phyloP scores from a whole-genome alignment of 345 rosid genomes.

The Chamaenerion angustifolium region DNA sequence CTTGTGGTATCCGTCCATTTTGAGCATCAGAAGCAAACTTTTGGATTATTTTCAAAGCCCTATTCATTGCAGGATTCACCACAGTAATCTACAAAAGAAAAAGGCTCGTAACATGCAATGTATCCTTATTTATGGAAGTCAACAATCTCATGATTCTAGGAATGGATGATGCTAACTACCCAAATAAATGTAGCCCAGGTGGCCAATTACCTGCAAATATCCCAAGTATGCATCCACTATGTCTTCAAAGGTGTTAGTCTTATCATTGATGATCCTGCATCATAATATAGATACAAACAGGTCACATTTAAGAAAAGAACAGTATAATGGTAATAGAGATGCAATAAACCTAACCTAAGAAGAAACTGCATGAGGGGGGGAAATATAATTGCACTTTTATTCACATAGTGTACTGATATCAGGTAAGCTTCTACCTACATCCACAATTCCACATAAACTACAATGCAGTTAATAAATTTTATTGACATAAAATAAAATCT shows the following conservation, averaged over 20 bases:
- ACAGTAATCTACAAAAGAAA: conserved; percentile 36
- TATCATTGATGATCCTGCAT: conserved; percentile 53
- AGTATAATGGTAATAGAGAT: too few species aligned
- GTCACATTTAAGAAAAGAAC: neutral
- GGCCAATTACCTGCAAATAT: conserved; percentile 46
- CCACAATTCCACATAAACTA: neutral
- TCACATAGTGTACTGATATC: too few species aligned
- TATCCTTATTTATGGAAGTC: too few species aligned
- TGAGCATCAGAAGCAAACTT: conserved; percentile 59
- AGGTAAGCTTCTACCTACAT: neutral
- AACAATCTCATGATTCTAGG: too few species aligned
- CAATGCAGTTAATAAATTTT: neutral
- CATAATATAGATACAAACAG: conserved; percentile 4
- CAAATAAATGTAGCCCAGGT: too few species aligned
- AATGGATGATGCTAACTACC: too few species aligned
- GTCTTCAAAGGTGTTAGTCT: conserved; percentile 67
- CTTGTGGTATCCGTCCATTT: conserved; percentile 48
- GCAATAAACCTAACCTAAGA: too few species aligned
- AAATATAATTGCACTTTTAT: too few species aligned
- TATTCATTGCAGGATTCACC: conserved; percentile 91
- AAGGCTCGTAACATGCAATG: too few species aligned
- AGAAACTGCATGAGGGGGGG: too few species aligned
- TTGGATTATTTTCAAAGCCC: conserved; percentile 47
- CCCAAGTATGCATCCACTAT: conserved; percentile 84
- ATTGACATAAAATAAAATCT: too few species aligned